phyloP scores from a whole-genome alignment of 345 rosid genomes.

The Rhodamnia argentea region DNA sequence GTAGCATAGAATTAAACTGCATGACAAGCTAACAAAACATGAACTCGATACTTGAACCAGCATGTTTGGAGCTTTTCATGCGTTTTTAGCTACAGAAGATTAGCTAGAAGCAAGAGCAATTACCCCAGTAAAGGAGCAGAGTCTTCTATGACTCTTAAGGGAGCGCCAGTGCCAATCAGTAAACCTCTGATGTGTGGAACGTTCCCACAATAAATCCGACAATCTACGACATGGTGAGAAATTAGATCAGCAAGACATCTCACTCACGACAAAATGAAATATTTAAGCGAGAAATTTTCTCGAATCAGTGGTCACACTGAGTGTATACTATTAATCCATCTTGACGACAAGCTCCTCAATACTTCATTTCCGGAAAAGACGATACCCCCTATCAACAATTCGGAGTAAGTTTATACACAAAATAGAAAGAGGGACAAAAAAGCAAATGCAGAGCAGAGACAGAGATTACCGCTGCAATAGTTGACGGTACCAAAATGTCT shows the following conservation, averaged over 20 bases:
- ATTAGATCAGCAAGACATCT: not conserved
- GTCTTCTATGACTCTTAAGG: constrained; percentile 25
- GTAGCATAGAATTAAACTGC: not conserved
- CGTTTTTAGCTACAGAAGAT: not conserved
- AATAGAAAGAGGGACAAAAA: not conserved
- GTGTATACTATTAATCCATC: not conserved
- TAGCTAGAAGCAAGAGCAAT: not conserved
- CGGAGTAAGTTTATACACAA: not conserved
- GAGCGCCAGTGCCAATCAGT: constrained; percentile 25
- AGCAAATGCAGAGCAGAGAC: not conserved
- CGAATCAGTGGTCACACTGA: not conserved
- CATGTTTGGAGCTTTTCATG: not conserved
- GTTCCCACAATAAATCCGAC: constrained; percentile 25
- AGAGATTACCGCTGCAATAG: constrained; percentile 20
- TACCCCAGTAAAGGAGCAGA: constrained; percentile 31
- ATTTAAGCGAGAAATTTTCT: not conserved
- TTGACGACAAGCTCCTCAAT: not conserved
- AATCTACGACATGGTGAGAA: constrained; percentile 7
- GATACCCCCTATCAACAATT: not conserved
- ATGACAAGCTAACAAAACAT: not conserved
- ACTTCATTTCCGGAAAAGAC: not conserved
- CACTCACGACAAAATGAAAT: not conserved
- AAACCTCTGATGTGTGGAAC: constrained; percentile 18
- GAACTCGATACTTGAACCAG: not conserved
- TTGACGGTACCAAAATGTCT: constrained; percentile 27